Evolutionary conservation across 2,329 filamentous ascomycete genomes (phyloP).

Genomic region (Penicillium sp.): DNA sequence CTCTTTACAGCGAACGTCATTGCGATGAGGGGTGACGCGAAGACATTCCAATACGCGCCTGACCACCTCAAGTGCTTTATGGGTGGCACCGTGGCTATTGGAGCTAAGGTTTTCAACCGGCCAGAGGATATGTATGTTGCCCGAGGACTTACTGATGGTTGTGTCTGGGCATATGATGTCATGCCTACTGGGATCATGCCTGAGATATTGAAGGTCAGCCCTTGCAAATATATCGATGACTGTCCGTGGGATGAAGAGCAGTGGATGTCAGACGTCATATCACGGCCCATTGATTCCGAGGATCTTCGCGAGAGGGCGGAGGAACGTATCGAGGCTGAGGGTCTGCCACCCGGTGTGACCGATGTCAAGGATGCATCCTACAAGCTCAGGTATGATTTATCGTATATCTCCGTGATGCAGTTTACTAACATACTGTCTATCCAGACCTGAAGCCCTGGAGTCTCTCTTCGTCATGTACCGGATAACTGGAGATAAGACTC

Average conservation of each 20-base stretch:
- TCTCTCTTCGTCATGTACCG: constrained; percentile 62
- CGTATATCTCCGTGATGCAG: not conserved
- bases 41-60: constrained; percentile 39
- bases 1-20: constrained; percentile 41
- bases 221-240: constrained; percentile 45
- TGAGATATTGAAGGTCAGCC: constrained; percentile 54
- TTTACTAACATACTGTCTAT: not conserved
- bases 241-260: constrained; percentile 57
- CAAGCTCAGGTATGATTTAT: constrained; percentile 29
- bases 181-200: constrained; percentile 62
- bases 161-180: constrained; percentile 61
- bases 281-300: constrained; percentile 18
- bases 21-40: constrained; percentile 17
- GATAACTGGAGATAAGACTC: constrained; percentile 54
- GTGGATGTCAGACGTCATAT: constrained; percentile 34
- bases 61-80: constrained; percentile 62
- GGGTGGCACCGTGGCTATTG: constrained; percentile 62
- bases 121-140: constrained; percentile 57
- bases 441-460: constrained; percentile 58
- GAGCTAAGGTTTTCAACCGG: constrained; percentile 56
- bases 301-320: constrained; percentile 21
- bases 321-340: constrained; percentile 19
- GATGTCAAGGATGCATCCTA: constrained; percentile 30
- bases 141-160: constrained; percentile 58
- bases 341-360: constrained; percentile 31